Base-by-base conservation (phyloP, 2,329 filamentous ascomycete genomes). In the Elsinoe perseae region DNA sequence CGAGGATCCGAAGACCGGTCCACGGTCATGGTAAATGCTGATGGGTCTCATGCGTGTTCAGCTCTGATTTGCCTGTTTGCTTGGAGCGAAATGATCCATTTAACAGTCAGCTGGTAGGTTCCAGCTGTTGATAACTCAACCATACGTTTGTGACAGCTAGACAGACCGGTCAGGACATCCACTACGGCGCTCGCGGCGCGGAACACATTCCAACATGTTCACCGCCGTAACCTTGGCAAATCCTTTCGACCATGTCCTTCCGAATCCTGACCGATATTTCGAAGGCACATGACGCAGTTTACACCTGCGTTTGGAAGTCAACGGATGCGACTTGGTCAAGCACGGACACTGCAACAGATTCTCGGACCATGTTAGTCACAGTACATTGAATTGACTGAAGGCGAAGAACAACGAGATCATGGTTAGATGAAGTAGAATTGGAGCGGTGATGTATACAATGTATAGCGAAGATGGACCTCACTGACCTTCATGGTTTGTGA, bases 201-300 rank as follows among this genome's bases (percentile, higher is more conserved):
- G 20, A 44, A 44, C 25, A 23, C 20, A 38, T 14, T 36, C 32
- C 40, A 44, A 25, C 40, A 27, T n/a, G 20, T 9, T 25, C 40
- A 44, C 40, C 40, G 40, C 40, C 40, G 40, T 21, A 44, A 8
- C n/a, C 40, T 44, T 44, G 40, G 40, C 40, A 44, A n/a, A 44
- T 44, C 40, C 40, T 44, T 7, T 21, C 40, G 40, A 44, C 40
- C 14, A 20, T 27, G 40, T n/a, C n/a, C n/a, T n/a, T n/a, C n/a
- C n/a, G n/a, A n/a, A n/a, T n/a, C n/a, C n/a, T n/a, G n/a, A n/a
- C n/a, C n/a, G n/a, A n/a, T n/a, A n/a, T n/a, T n/a, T n/a, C n/a
- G n/a, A n/a, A n/a, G n/a, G n/a, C n/a, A n/a, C n/a, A n/a, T n/a
- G n/a, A n/a, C n/a, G n/a, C n/a, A n/a, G n/a, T n/a, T n/a, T n/a